These are phyloP conservation scores for Fusarium sp. DNA, from an alignment of 2,329 filamentous ascomycete species.

Conservation along the genomic window DNA sequence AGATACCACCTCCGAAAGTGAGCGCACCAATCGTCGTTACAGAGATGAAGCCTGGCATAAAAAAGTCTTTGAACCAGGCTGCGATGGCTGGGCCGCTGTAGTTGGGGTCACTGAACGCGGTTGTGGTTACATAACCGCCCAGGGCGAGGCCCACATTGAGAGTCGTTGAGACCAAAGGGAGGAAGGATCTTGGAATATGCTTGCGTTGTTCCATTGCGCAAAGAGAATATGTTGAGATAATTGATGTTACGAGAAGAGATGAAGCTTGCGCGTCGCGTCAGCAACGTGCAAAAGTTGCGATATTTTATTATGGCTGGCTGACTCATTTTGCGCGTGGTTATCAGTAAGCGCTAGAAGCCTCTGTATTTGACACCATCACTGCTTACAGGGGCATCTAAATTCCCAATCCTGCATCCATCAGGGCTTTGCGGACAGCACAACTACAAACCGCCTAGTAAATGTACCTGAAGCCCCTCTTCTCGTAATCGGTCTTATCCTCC, in stretches of 20 bases:
- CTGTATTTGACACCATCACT: background rate
- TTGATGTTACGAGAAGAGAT: background rate
- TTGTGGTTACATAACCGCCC: constrained; percentile 22
- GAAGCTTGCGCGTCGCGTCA: background rate
- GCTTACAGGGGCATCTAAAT: background rate
- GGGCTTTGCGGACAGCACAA: background rate
- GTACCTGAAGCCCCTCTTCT: background rate
- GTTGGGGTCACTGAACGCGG: constrained; percentile 11
- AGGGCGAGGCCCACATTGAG: constrained; percentile 2
- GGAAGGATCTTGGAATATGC: background rate
- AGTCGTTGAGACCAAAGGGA: background rate
- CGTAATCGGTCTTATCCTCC: background rate
- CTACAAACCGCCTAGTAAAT: background rate
- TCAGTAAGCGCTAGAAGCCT: background rate
- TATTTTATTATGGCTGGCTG: background rate
- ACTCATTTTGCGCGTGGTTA: background rate
- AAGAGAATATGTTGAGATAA: background rate
- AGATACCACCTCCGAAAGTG: constrained; percentile 1
- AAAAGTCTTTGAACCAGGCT: constrained; percentile 27
- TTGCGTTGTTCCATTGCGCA: background rate
- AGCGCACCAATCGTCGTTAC: constrained; percentile 21
- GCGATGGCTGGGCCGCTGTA: constrained; percentile 27
- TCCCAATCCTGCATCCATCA: background rate
- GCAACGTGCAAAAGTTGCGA: background rate
- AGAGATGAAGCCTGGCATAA: constrained; percentile 26